Evolutionary conservation across 2,329 filamentous ascomycete genomes (phyloP).

Genomic region (Xylaria sp.): DNA sequence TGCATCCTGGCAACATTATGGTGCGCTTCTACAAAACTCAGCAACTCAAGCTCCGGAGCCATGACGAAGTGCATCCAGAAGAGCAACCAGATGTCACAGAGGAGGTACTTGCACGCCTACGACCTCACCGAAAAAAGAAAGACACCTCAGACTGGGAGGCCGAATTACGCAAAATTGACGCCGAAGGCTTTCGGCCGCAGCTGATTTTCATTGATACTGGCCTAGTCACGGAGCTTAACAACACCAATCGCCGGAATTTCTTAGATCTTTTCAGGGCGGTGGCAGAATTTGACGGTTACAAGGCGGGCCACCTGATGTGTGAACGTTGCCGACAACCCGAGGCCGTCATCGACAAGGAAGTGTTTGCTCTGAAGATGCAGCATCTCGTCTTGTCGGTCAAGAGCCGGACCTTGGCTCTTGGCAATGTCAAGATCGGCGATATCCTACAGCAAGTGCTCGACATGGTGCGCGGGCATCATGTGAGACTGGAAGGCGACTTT

Average conservation of each 20-base stretch:
- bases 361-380: slow-evolving; percentile 97
- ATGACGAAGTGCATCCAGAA: slow-evolving; percentile 48
- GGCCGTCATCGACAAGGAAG: slow-evolving; percentile 85
- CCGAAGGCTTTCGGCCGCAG: slow-evolving; percentile 90
- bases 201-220: slow-evolving; percentile 98
- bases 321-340: slow-evolving; percentile 93
- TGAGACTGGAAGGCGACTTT: slow-evolving; percentile 95
- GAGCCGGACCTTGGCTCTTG: slow-evolving; percentile 87
- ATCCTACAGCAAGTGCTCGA: slow-evolving; percentile 88
- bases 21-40: slow-evolving; percentile 94
- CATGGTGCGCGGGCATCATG: slow-evolving; percentile 94
- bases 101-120: slow-evolving; percentile 81
- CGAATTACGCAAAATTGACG: slow-evolving; percentile 80
- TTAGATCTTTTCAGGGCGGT: slow-evolving; percentile 95
- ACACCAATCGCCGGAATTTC: slow-evolving; percentile 87
- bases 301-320: slow-evolving; percentile 94
- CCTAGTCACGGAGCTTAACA: slow-evolving; percentile 92
- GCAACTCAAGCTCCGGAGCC: slow-evolving; percentile 65
- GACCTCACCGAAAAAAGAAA: slow-evolving; percentile 73
- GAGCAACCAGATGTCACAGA: slow-evolving; percentile 79
- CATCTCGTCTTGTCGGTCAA: slow-evolving; percentile 93
- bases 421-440: slow-evolving; percentile 95
- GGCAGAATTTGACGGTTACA: slow-evolving; percentile 96
- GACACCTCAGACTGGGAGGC: slow-evolving; percentile 77
- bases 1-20: slow-evolving; percentile 99